Conservation (phyloP, 139 green algal genomes). For the Penium margaritaceum region DNA sequence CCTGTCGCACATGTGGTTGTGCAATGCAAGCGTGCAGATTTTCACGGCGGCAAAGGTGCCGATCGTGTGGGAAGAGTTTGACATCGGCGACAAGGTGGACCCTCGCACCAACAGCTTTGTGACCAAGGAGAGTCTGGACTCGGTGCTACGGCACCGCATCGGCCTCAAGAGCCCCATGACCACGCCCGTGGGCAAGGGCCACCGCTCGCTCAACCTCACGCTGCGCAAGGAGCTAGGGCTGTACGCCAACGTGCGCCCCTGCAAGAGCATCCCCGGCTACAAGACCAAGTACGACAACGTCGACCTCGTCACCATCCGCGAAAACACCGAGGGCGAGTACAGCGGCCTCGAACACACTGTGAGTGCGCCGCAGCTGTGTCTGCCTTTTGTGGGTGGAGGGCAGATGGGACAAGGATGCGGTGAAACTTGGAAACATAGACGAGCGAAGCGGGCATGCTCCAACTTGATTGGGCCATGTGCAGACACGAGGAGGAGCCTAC, state of each 20-base stretch:
- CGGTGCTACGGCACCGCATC: constrained; percentile 67
- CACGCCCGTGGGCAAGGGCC: constrained; percentile 93
- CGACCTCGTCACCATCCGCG: constrained; percentile 87
- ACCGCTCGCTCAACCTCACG: constrained; percentile 84
- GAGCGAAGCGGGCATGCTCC: no score
- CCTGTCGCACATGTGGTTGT: no score
- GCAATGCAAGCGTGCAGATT: no score
- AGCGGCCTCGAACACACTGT: constrained; percentile 89
- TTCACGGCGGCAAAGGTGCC: constrained; percentile 69
- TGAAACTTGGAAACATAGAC: no score
- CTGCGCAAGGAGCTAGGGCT: constrained; percentile 90
- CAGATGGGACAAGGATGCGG: no score
- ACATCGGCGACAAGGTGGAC: constrained; percentile 73
- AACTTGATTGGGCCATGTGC: no score
- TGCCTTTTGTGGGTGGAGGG: no score
- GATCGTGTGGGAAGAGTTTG: constrained; percentile 85
- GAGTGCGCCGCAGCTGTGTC: no score
- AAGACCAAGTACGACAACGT: constrained; percentile 91
- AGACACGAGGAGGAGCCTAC: no score
- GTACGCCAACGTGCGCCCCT: constrained; percentile 93
- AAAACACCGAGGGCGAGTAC: constrained; percentile 98
- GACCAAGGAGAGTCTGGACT: constrained; percentile 86
- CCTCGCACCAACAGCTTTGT: constrained; percentile 76
- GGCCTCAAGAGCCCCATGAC: constrained; percentile 93
- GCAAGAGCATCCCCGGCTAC: constrained; percentile 84